Evolutionary conservation across 2,329 filamentous ascomycete genomes (phyloP), one percentile per base, ranked within the genome.

Genomic region (Ascochyta koolunga): DNA sequence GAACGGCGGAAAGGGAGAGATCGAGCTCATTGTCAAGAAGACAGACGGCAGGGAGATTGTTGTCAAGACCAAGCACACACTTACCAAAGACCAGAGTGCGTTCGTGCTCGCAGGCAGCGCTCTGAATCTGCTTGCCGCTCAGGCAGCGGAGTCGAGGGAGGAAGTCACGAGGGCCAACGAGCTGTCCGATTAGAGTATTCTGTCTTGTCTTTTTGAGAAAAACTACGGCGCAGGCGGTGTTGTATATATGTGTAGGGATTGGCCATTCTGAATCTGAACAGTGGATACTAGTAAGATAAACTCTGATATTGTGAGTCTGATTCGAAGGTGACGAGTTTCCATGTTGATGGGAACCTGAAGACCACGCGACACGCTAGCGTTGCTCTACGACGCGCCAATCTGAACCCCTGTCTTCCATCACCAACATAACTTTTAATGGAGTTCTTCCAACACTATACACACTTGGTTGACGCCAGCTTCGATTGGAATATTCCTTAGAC

Each of bases 51-150:
- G 89, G 72, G 84, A 86, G 73, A 75, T 90, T 42, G 73, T 83
- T 33, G 83, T 99, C 54, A 84, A 86, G 41, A 92, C 92, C n/a
- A 90, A 87, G 78, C 93, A 97, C 74, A 91, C 90, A 11, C 82
- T 99, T 58, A 96, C 87, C 71, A 84, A 88, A 78, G 95, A 97
- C 74, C 95, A 99, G 81, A 90, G 90, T 57, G 87, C 84, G 0
- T 99, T 98, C 71, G 91, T 99, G 61, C 80, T 99, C 44, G 95
- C 95, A 0, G 95, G 95, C 3, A 96, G 91, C 75, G 95, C 95
- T 36, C 76, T 99, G 78, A 99, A 99, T 77, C 72, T 98, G 75
- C 77, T 99, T 67, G 89, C 92, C 39, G 80, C 81, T 70, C 88
- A 88, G 82, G 73, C 64, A 10, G 66, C 66, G 32, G 70, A 75